Evolutionary conservation across 2,329 filamentous ascomycete genomes (phyloP), one percentile per base, ranked within the genome.

Genomic region (Leptographium galeiforme): DNA sequence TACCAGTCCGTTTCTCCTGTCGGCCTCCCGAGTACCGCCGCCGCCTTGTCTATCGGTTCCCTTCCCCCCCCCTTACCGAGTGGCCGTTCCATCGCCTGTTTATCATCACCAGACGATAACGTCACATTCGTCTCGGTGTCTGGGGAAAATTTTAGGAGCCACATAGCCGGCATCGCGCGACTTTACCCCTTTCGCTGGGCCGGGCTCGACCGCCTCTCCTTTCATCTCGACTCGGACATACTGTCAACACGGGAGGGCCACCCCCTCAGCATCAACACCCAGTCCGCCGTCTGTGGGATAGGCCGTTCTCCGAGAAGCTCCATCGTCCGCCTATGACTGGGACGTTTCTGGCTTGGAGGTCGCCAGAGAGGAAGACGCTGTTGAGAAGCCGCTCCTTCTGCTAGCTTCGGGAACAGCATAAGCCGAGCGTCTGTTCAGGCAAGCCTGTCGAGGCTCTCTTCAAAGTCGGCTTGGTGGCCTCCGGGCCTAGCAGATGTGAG

Each of bases 401-500:
- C 19, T 45, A 41, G 49, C 30, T 32, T 7, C 25, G 12, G 38
- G 38, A 41, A 13, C 39, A n/a, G 12, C 36, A 50, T 16, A 40
- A 16, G 18, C 30, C 6, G 14, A 19, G 32, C 25, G 16, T 16
- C 12, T 10, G 7, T 16, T 6, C 38, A 8, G 50, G 14, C 32
- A 4, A 38, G 51, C 30, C 32, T 16, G 50, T 44, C 5, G 50
- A 39, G 43, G 36, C 14, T 44, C 32, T 32, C 30, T 30, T 44
- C 16, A 34, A 30, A 34, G 13, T 45, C 49, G 52, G 52, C 48
- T 53, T 56, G 57, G 57, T 53, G 57, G 57, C 55, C 54, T 57
- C 57, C 56, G 57, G 57, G 56, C 56, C 56, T 50, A 50, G 50
- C 52, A 54, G 16, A 53, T 41, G 57, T 58, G 47, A 55, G 57